Base-by-base conservation (phyloP, 2,329 filamentous ascomycete species). In the Triangularia setosa region DNA sequence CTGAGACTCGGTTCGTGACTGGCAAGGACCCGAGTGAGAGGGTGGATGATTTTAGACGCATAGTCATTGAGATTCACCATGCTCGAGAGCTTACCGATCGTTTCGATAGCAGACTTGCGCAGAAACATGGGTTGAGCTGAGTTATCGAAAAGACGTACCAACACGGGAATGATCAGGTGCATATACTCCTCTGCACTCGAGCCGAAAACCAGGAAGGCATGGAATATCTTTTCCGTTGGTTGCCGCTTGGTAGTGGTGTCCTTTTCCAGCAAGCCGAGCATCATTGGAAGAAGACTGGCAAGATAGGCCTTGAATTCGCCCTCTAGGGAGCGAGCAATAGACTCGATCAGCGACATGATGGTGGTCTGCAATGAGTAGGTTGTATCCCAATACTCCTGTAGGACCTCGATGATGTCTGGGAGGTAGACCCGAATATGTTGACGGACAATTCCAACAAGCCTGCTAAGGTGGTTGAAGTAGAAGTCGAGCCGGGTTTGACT, bases 241-340 rank as follows among this genome's bases (percentile, higher is more conserved):
- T 87, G 84, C n/a, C 92, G 85, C 72, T 92, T 90, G 1, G 84
- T 80, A 1, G 90, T 90, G 8, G 81, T 83, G 73, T 99, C 95
- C 68, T 93, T 91, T 69, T 99, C 94, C 18, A 99, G 84, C 2
- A 96, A 91, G 24, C 92, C 91, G 1, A 99, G 87, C 94, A 99
- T 97, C 60, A 96, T 82, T 0, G 95, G 96, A 2, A 99, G 83
- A 16, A 99, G 81, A 12, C 90, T 87, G 4, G 95, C 95, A 11
- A 99, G 81, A 72, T 97, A 97, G 53, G 97, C 90, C 76, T 98
- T 97, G 82, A 99, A 99, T 75, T 99, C 95, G 68, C 95, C 95
- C 73, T 99, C 95, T 1, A 99, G 80, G 0, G 95, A 96, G 65
- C 91, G 88, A 3, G 95, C 92, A 64, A 99, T 97, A 0, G 94